Evolutionary conservation across 1,284 basidiomycete genomes (phyloP), one percentile per base, ranked within the genome.

Genomic region (Macrocybe sp.): DNA sequence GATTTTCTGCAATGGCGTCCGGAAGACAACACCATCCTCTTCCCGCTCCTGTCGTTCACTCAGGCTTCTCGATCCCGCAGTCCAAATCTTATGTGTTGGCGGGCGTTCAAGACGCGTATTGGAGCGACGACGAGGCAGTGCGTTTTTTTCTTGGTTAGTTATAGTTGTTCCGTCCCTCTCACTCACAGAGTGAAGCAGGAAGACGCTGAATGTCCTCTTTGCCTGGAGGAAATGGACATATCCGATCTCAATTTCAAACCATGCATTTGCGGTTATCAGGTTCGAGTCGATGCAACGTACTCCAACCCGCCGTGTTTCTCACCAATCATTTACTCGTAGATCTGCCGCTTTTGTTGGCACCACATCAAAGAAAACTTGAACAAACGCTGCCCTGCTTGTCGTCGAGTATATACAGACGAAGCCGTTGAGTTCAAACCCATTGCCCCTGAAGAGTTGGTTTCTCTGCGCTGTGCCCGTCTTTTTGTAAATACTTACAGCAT

Each of bases 221-320:
- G 97, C 72, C 83, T 98, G 49, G 97, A 99, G 65, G 95, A 97
- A 71, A 94, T 99, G 83, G 97, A 99, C 70, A 83, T 99, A 55
- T 95, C 94, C 37, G 97, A 99, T 78, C 83, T 97, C 64, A 97
- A 97, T 76, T 99, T 99, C 76, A 97, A 96, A 74, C 97, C 97
- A 12, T 99, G 97, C 69, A 85, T 95, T 47, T 99, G 97, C 70
- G 97, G 97, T 56, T 97, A 99, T 72, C 95, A 97, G 79, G 95
- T 91, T 64, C 60, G 72, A 31, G n/a, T 53, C 33, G 48, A 53
- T 53, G 46, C 55, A 45, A 30, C 49, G 53, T 40, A 42, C 22
- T 37, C 9, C 28, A 33, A 29, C 29, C 41, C 53, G 57, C 47
- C 54, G 37, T n/a, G 45, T 30, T 41, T n/a, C 14, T 52, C 52